A percentile compares a stretch with the other conserved stretches of the same genome.
Evolutionary conservation across 257 asterid species (phyloP).

Genomic region (Vinca minor): DNA sequence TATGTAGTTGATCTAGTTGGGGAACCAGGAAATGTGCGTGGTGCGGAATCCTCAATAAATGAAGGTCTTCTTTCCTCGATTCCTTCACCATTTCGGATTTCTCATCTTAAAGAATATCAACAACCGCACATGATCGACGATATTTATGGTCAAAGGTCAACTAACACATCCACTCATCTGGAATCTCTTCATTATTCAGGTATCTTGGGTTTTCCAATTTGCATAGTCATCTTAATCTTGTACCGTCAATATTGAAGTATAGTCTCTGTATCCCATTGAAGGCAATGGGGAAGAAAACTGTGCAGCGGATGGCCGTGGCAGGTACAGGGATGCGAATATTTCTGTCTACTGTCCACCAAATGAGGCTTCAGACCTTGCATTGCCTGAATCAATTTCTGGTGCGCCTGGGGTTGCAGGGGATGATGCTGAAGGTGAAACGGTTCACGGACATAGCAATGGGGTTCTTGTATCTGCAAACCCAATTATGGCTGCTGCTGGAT

Average conservation of each 20-base stretch:
- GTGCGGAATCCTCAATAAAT: slow-evolving; percentile 77
- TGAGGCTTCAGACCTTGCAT: slow-evolving; percentile 13
- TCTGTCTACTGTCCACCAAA: slow-evolving; percentile 20
- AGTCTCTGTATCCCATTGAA: slow-evolving; percentile 23
- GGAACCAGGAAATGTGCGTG: slow-evolving; percentile 72
- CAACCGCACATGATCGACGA: slow-evolving; percentile 36
- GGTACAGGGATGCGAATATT: slow-evolving; percentile 27
- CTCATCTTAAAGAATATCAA: slow-evolving; percentile 67
- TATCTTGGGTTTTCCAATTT: slow-evolving; percentile 17
- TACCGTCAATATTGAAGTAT: background rate
- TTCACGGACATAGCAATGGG: slow-evolving; percentile 45
- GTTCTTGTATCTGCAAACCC: slow-evolving; percentile 39
- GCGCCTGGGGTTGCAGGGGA: slow-evolving; percentile 28
- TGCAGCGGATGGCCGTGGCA: slow-evolving; percentile 14
- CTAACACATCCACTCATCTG: slow-evolving; percentile 22
- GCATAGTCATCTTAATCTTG: background rate
- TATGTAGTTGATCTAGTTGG: slow-evolving; percentile 90
- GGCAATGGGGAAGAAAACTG: slow-evolving; percentile 28
- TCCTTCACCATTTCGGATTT: slow-evolving; percentile 76
- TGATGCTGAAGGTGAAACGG: slow-evolving; percentile 36
- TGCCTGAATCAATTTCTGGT: slow-evolving; percentile 29
- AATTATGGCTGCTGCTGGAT: slow-evolving; percentile 27
- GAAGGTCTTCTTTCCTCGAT: slow-evolving; percentile 50
- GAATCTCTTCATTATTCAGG: slow-evolving; percentile 44
- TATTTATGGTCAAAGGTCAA: slow-evolving; percentile 31